Conservation (phyloP, 2,329 filamentous ascomycete species). For the Curvularia sp. region DNA sequence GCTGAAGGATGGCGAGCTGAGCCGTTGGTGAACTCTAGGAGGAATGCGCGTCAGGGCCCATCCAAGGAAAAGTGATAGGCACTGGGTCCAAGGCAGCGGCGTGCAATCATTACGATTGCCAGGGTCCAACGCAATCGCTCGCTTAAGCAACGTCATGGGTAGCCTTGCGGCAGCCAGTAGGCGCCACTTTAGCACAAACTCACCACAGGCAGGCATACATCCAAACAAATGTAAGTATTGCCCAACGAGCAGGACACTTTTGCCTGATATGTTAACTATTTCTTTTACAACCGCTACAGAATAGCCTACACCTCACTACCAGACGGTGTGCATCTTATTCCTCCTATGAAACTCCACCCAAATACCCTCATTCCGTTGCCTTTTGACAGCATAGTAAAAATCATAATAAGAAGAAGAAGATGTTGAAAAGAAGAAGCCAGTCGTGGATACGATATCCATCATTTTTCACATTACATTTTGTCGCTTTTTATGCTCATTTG, state of each 20-base stretch:
- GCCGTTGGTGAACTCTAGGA: conserved; percentile 29
- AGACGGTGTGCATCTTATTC: not conserved
- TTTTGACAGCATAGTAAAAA: not conserved
- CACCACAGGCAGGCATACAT: not conserved
- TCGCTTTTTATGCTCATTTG: conserved; percentile 2
- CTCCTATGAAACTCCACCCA: not conserved
- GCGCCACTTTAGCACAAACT: not conserved
- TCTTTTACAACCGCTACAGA: not conserved
- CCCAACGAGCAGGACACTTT: not conserved
- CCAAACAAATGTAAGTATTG: not conserved
- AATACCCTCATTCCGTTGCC: not conserved
- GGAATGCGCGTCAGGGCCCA: conserved; percentile 24
- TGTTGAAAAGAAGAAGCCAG: not conserved
- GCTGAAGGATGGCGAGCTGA: conserved; percentile 19
- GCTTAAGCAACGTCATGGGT: conserved; percentile 16
- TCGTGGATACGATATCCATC: not conserved
- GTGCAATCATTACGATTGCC: conserved; percentile 26
- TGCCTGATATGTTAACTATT: not conserved
- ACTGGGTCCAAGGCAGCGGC: conserved; percentile 21
- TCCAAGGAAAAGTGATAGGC: conserved; percentile 18
- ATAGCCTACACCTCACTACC: too few relatives aligned
- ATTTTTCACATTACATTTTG: not conserved
- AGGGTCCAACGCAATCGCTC: conserved; percentile 24
- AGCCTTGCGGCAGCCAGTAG: not conserved
- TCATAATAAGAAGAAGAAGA: not conserved